phyloP scores from a whole-genome alignment of 768 basidiomycete species.

The Lactifluus echinatus region DNA sequence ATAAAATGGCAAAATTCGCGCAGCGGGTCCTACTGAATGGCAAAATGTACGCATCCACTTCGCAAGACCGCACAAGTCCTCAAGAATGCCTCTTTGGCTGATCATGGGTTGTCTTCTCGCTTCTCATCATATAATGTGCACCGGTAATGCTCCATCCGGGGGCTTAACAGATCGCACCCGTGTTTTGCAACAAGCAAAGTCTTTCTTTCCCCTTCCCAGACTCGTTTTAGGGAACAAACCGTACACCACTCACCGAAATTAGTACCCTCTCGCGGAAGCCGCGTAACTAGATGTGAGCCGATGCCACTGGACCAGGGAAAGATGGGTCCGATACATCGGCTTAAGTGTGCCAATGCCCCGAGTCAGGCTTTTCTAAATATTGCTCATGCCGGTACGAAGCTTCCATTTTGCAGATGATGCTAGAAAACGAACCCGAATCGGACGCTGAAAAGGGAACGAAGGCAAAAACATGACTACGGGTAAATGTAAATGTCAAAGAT shows the following conservation, averaged over 20 bases:
- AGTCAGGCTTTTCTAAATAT: neutral
- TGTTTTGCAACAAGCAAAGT: neutral
- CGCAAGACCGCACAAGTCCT: neutral
- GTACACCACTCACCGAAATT: neutral
- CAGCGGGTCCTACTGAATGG: constrained; percentile 7
- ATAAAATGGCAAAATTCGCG: constrained; percentile 9
- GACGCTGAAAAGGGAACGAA: neutral
- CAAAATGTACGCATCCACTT: constrained; percentile 11
- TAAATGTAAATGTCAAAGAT: neutral
- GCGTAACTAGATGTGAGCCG: neutral
- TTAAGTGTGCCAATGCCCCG: neutral
- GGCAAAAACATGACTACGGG: neutral
- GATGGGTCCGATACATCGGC: neutral
- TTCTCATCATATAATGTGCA: neutral
- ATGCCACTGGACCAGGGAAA: neutral
- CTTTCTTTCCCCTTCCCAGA: neutral
- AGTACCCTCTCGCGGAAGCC: constrained; percentile 15
- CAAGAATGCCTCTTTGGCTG: neutral
- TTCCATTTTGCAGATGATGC: neutral
- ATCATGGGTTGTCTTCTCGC: neutral
- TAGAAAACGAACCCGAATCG: constrained; percentile 2
- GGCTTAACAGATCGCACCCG: neutral
- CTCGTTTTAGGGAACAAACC: neutral
- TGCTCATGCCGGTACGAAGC: neutral
- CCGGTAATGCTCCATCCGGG: neutral